phyloP scores from a whole-genome alignment of 2,329 filamentous ascomycete genomes.

The Septoria linicola region DNA sequence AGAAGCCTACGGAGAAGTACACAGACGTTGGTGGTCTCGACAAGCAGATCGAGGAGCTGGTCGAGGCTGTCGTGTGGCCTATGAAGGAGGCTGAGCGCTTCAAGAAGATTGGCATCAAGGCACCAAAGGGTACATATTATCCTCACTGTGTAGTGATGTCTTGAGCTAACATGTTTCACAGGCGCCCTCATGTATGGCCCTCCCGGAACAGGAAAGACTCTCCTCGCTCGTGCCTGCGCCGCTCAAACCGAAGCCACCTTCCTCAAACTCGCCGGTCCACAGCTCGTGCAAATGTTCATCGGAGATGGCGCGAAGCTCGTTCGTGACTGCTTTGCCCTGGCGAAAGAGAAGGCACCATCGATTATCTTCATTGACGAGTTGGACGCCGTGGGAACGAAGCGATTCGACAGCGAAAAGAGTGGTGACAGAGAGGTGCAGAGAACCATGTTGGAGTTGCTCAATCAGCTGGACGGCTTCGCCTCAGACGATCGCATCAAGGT shows the following conservation, averaged over 20 bases:
- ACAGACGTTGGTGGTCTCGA: conserved; percentile 95
- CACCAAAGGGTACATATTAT: conserved; percentile 73
- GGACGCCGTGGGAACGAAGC: conserved; percentile 97
- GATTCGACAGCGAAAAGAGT: conserved; percentile 97
- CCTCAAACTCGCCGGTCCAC: conserved; percentile 94
- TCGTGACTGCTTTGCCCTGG: conserved; percentile 92
- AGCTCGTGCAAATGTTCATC: conserved; percentile 99
- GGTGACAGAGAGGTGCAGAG: conserved; percentile 97
- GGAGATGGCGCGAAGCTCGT: conserved; percentile 97
- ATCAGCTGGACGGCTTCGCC: conserved; percentile 96
- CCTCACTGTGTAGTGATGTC: background rate
- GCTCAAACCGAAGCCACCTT: conserved; percentile 98
- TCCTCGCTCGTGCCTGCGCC: conserved; percentile 90
- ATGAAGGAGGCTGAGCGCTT: conserved; percentile 99
- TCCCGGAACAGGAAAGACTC: conserved; percentile 85
- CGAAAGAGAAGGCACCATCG: conserved; percentile 96
- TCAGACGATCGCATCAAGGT: conserved; percentile 94
- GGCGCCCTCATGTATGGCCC: conserved; percentile 98
- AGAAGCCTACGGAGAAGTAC: conserved; percentile 99
- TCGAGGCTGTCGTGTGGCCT: conserved; percentile 98
- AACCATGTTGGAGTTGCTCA: conserved; percentile 97
- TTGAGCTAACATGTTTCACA: conserved; percentile 41
- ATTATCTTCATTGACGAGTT: conserved; percentile 99
- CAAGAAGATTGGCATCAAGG: conserved; percentile 99
- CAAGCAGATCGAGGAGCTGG: conserved; percentile 98